Conservation (phyloP, 441 rosid species). For the Rhodomyrtus psidioides region DNA sequence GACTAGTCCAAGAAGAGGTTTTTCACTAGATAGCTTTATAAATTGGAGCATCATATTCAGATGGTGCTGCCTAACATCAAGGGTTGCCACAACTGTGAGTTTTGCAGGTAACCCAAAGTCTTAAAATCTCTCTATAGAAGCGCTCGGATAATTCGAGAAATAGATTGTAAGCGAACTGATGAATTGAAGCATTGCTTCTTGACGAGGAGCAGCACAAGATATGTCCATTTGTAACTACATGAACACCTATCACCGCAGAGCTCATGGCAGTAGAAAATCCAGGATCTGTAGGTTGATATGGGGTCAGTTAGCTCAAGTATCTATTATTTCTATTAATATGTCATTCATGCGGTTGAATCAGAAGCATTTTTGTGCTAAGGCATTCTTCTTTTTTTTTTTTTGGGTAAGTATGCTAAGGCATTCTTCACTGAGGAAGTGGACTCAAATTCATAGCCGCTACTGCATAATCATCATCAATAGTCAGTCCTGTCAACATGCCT, state of each 20-base stretch:
- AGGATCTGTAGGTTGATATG: constrained; percentile 32
- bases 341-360: background rate
- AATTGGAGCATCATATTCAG: background rate
- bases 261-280: constrained; percentile 56
- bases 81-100: background rate
- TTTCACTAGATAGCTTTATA: background rate
- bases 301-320: background rate
- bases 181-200: background rate
- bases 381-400: too few species aligned
- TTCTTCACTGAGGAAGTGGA: background rate
- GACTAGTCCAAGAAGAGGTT: background rate
- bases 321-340: background rate
- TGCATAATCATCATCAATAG: background rate
- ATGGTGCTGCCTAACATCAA: background rate
- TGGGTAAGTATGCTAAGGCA: background rate
- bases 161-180: background rate
- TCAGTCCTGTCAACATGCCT: background rate
- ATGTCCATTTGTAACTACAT: constrained; percentile 50
- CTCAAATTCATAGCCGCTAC: background rate
- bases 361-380: background rate
- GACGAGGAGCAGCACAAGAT: background rate
- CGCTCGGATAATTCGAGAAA: background rate
- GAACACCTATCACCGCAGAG: constrained; percentile 44
- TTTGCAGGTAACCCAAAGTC: background rate
- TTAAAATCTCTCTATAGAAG: background rate